phyloP scores from a whole-genome alignment of 2,329 filamentous ascomycete genomes.

The Pestalotiopsis sp. region DNA sequence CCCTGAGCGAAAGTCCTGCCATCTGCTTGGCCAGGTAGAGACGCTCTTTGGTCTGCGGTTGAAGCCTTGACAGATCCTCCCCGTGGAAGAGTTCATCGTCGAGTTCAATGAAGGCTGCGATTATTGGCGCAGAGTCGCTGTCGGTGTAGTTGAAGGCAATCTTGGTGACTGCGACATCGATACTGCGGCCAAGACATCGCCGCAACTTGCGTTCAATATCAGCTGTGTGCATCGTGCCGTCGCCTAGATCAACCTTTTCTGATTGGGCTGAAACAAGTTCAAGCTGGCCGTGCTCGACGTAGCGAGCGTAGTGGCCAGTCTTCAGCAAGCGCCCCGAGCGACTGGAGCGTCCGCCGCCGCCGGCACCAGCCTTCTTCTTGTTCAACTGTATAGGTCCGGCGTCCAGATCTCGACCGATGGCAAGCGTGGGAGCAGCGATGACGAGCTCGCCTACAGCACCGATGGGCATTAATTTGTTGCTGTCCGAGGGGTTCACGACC shows the following conservation, averaged over 20 bases:
- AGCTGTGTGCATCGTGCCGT: constrained; percentile 41
- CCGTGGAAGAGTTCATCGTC: constrained; percentile 41
- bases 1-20: constrained; percentile 43
- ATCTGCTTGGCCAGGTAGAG: constrained; percentile 46
- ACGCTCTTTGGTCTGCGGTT: constrained; percentile 42
- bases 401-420: constrained; percentile 39
- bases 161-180: constrained; percentile 52
- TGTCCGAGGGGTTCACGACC: constrained; percentile 55
- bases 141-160: constrained; percentile 44
- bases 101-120: constrained; percentile 54
- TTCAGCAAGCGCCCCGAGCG: constrained; percentile 41
- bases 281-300: constrained; percentile 49
- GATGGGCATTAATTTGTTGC: constrained; percentile 52
- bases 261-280: constrained; percentile 48
- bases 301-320: constrained; percentile 53
- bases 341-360: neutral
- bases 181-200: constrained; percentile 45
- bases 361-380: constrained; percentile 2
- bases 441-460: constrained; percentile 62
- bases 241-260: constrained; percentile 43
- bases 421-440: constrained; percentile 58
- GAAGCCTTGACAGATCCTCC: constrained; percentile 40
- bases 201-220: constrained; percentile 51
- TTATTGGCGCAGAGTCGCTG: constrained; percentile 35
- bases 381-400: constrained; percentile 24